phyloP scores from a whole-genome alignment of 23 red algal genomes.

The Gracilaria domingensis region DNA sequence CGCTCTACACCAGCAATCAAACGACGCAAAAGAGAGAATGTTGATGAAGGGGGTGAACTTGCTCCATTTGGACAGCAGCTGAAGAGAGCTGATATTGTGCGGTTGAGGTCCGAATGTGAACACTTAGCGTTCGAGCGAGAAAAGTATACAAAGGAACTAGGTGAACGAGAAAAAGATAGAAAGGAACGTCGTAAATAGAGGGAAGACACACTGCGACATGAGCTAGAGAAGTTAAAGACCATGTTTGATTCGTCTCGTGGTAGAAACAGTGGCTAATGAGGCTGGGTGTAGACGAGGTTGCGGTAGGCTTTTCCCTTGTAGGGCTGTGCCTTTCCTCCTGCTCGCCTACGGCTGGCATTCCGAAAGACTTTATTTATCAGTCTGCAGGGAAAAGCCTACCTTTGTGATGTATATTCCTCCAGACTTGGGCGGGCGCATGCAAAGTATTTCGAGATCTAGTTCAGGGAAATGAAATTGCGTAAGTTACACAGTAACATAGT shows the following conservation, averaged over 20 bases:
- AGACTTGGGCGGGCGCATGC: no score
- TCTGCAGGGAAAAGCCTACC: not conserved
- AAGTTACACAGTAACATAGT: no score
- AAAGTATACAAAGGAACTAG: constrained; percentile 25
- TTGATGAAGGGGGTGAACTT: no score
- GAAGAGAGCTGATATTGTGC: constrained; percentile 31
- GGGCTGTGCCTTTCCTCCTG: no score
- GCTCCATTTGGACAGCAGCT: not conserved
- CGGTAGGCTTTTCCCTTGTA: not conserved
- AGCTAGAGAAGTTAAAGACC: constrained; percentile 3
- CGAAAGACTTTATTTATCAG: constrained; percentile 23
- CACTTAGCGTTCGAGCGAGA: not conserved
- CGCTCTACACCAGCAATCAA: no score
- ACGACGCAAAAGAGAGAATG: no score
- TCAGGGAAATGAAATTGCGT: no score
- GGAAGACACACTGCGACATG: not conserved
- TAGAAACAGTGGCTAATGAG: no score
- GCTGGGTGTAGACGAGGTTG: no score
- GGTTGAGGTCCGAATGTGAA: not conserved
- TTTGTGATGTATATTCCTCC: not conserved
- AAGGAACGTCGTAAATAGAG: not conserved
- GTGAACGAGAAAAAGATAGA: constrained; percentile 24
- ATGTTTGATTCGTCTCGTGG: constrained; percentile 2
- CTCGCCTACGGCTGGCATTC: not conserved
- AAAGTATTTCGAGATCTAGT: no score